Conservation (phyloP, 495 filamentous ascomycete species). For the Neurospora hispaniola region DNA sequence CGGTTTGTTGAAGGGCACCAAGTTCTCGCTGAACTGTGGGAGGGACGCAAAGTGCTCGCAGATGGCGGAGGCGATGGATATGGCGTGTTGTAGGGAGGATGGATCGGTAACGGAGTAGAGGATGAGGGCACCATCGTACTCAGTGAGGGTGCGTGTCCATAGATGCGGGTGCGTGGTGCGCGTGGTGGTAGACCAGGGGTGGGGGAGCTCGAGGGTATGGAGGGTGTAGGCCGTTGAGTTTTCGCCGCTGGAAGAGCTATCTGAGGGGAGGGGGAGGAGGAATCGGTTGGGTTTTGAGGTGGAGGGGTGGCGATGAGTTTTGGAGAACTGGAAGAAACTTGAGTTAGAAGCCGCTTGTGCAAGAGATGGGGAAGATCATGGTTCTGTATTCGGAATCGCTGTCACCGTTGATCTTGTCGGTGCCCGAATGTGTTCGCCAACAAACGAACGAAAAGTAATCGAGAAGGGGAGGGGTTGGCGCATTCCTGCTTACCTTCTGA, state of each 20-base stretch:
- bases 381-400: background rate
- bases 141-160: conserved; percentile 28
- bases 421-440: background rate
- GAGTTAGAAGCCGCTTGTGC: background rate
- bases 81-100: conserved; percentile 20
- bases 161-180: background rate
- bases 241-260: background rate
- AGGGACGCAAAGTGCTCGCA: conserved; percentile 9
- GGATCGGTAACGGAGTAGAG: conserved; percentile 28
- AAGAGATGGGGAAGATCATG: background rate
- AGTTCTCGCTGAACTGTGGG: background rate
- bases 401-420: background rate
- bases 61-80: conserved; percentile 23
- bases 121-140: conserved; percentile 24
- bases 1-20: background rate
- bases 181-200: conserved; percentile 1
- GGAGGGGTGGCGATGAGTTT: conserved; percentile 1
- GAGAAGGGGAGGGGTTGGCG: background rate
- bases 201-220: conserved; percentile 30
- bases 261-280: conserved; percentile 21
- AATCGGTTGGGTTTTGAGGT: conserved; percentile 24
- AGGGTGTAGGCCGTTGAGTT: conserved; percentile 21
- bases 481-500: conserved; percentile 20
- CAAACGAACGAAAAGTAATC: background rate
- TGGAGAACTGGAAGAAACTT: background rate